Percentiles rank a stretch among this genome's conserved stretches.
phyloP scores from a whole-genome alignment of 2,329 filamentous ascomycete genomes.

The Rutstroemia sp. region DNA sequence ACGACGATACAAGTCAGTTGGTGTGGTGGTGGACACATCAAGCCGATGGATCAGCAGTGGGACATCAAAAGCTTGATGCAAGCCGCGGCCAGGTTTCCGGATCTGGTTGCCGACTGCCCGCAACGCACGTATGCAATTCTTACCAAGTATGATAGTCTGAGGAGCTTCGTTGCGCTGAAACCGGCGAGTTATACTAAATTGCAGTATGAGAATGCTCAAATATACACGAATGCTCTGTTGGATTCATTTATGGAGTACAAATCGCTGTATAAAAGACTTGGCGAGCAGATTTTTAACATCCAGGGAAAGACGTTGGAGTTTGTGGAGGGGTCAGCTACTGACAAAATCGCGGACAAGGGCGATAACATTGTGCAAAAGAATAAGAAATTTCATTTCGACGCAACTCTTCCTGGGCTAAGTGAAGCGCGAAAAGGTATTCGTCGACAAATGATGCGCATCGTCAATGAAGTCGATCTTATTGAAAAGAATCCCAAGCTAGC shows the following conservation, averaged over 20 bases:
- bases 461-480: constrained; percentile 8
- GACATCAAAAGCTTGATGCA: constrained; percentile 20
- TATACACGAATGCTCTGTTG: constrained; percentile 20
- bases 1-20: constrained; percentile 15
- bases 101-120: constrained; percentile 20
- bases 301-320: background rate
- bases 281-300: background rate
- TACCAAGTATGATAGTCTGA: constrained; percentile 23
- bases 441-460: constrained; percentile 5
- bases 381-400: background rate
- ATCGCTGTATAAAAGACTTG: constrained; percentile 1
- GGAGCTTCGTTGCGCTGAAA: constrained; percentile 17
- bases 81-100: constrained; percentile 23
- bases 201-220: constrained; percentile 20
- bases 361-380: background rate
- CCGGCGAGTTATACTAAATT: constrained; percentile 11
- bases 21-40: constrained; percentile 25
- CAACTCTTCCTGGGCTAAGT: background rate
- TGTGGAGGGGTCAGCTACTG: background rate
- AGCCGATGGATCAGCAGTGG: constrained; percentile 20
- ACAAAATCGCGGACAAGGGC: background rate
- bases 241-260: constrained; percentile 25
- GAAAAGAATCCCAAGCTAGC: constrained; percentile 2
- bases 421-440: background rate
- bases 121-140: constrained; percentile 25